Conservation (phyloP, 1,284 basidiomycete species). For the Acaromyces ingoldii region DNA sequence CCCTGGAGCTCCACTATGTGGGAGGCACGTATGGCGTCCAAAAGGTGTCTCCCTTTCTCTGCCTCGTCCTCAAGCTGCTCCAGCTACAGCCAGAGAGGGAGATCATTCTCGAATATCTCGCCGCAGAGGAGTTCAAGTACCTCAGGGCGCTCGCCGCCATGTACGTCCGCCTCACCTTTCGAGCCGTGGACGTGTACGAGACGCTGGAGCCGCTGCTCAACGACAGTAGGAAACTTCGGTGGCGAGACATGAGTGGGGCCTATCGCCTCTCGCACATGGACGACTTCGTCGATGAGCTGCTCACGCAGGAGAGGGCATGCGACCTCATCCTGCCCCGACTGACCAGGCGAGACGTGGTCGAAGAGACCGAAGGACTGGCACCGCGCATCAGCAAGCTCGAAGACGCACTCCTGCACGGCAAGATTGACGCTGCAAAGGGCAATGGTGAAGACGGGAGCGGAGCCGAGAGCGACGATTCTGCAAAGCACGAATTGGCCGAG, state of each 20-base stretch:
- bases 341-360: constrained; percentile 75
- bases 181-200: constrained; percentile 81
- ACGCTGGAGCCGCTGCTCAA: constrained; percentile 87
- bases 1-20: constrained; percentile 67
- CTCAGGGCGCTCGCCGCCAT: constrained; percentile 85
- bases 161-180: constrained; percentile 92
- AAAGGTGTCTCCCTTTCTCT: constrained; percentile 60
- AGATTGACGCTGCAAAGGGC: constrained; percentile 6
- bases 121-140: constrained; percentile 98
- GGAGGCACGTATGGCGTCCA: constrained; percentile 63
- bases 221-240: constrained; percentile 84
- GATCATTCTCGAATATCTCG: constrained; percentile 88
- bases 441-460: constrained; percentile 12
- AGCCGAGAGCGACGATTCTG: constrained; percentile 12
- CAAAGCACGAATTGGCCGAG: constrained; percentile 20
- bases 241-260: constrained; percentile 65
- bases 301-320: constrained; percentile 86
- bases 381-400: constrained; percentile 63
- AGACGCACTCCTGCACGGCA: constrained; percentile 63
- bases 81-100: constrained; percentile 97
- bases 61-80: constrained; percentile 83
- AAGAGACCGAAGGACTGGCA: constrained; percentile 81
- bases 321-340: constrained; percentile 92
- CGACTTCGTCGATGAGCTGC: constrained; percentile 79
- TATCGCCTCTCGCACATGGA: constrained; percentile 78